These are phyloP conservation scores for Phaseolus lunatus DNA, from an alignment of 306 rosid species.

Conservation along the genomic window DNA sequence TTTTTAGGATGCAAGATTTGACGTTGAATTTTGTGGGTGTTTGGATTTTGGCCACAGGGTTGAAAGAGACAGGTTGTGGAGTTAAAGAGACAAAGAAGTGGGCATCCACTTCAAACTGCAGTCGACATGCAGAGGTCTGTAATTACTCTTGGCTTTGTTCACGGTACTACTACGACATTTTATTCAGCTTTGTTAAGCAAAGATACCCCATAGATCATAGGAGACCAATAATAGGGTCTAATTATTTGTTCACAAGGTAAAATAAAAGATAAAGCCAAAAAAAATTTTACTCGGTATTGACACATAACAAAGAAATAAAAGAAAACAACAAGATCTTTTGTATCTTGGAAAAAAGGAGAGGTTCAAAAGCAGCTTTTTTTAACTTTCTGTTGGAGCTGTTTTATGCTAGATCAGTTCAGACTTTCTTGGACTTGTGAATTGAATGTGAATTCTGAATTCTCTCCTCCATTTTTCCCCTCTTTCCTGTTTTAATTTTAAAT, in stretches of 20 bases:
- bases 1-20: constrained; percentile 40
- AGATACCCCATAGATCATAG: constrained; percentile 38
- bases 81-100: constrained; percentile 68
- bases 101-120: constrained; percentile 63
- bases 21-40: constrained; percentile 42
- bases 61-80: constrained; percentile 58
- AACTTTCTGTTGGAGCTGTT: constrained; percentile 56
- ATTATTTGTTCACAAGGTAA: constrained; percentile 23
- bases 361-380: constrained; percentile 50
- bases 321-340: constrained; percentile 47
- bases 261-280: constrained; percentile 10
- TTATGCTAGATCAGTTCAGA: constrained; percentile 40
- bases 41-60: constrained; percentile 57
- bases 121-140: constrained; percentile 58
- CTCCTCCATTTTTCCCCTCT: background rate
- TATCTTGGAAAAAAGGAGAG: constrained; percentile 51
- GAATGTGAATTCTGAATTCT: constrained; percentile 32
- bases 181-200: constrained; percentile 51
- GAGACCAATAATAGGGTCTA: constrained; percentile 19
- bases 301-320: background rate
- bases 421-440: constrained; percentile 46
- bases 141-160: constrained; percentile 50
- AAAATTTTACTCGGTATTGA: background rate
- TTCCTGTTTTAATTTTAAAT: background rate
- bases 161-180: constrained; percentile 35